Evolutionary conservation across 495 filamentous ascomycete species (phyloP), one percentile per base, ranked within the genome.

Genomic region (Xanthoparmelia taractica): DNA sequence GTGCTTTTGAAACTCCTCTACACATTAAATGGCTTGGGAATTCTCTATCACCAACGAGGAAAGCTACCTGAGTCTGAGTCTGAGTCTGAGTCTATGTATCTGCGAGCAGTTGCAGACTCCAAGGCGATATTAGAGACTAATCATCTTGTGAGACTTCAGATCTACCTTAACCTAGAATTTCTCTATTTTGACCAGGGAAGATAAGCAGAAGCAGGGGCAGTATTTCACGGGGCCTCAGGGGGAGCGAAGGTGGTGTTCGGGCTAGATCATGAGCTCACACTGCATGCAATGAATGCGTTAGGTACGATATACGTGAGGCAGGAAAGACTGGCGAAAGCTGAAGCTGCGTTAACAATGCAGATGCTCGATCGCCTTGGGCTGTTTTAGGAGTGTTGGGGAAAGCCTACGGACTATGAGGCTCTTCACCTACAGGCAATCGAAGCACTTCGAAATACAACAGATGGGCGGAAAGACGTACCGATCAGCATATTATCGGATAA

Each of bases 291-390:
- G 40, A 31, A 67, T 33, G 65, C 63, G 34, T 55, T 70, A 20
- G 70, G 70, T 7, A 48, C 0, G 31, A 23, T 71, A 25, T 72
- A 69, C 38, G 1, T 0, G 18, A 15, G 38, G 47, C 69, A 73
- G 43, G 72, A 62, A 38, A 68, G 65, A 65, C 60, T 70, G 11
- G 58, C 18, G 31, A 69, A 74, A 63, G 70, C 73, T 50, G 68
- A 75, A 72, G 29, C 68, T 38, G 70, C 73, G 64, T 72, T n/a
- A n/a, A n/a, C n/a, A n/a, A n/a, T n/a, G n/a, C n/a, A n/a, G n/a
- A n/a, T n/a, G n/a, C n/a, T n/a, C n/a, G n/a, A n/a, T n/a, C n/a
- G n/a, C n/a, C n/a, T n/a, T n/a, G n/a, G n/a, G n/a, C n/a, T n/a
- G n/a, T n/a, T n/a, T n/a, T n/a, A n/a, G n/a, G n/a, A n/a, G n/a